Conservation (phyloP, 768 basidiomycete genomes). For the Auricularia auricula-judae region DNA sequence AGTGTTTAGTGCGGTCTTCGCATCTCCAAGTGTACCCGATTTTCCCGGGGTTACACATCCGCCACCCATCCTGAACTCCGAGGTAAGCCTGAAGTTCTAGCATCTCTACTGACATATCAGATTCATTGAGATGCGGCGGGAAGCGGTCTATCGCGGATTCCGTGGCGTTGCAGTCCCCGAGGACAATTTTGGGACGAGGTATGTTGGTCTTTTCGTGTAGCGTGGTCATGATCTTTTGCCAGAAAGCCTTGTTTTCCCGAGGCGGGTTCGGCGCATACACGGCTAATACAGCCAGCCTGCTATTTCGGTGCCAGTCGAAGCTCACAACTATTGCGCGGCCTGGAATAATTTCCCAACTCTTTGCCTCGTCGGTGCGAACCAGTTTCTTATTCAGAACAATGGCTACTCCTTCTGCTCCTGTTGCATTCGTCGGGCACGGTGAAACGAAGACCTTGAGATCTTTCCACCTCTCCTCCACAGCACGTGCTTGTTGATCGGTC, state of each 20-base stretch:
- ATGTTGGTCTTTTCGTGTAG: neutral
- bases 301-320: neutral
- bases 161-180: constrained; percentile 13
- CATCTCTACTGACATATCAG: neutral
- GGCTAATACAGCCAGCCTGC: neutral
- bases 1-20: neutral
- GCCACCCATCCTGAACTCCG: neutral
- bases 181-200: constrained; percentile 7
- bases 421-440: neutral
- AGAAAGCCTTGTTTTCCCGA: neutral
- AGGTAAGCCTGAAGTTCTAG: neutral
- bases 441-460: neutral
- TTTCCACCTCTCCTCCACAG: neutral
- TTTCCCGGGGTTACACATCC: neutral
- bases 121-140: constrained; percentile 3
- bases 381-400: neutral
- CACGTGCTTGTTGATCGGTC: neutral
- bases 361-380: neutral
- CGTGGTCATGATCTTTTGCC: neutral
- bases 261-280: neutral
- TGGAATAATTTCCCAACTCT: neutral
- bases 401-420: neutral
- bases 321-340: neutral
- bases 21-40: neutral
- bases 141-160: constrained; percentile 11